Evolutionary conservation across 352 stramenopile species (phyloP).

Genomic region (Pythium sp.): DNA sequence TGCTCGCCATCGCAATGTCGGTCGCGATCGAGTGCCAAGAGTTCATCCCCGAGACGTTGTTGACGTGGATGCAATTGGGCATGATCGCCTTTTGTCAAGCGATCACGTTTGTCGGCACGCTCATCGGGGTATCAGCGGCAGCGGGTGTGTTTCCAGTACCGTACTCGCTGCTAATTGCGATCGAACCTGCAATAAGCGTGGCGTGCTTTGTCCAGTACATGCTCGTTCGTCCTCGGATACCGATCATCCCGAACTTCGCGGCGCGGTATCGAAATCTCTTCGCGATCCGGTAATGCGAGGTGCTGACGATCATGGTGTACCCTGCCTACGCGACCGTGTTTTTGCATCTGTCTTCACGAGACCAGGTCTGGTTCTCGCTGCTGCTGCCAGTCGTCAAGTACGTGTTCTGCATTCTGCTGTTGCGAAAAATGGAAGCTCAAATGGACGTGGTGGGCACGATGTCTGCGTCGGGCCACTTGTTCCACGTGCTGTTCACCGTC

Average conservation of each 20-base stretch:
- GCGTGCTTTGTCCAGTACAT: conserved; percentile 19
- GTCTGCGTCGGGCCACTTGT: conserved; percentile 22
- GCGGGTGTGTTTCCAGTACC: conserved; percentile 31
- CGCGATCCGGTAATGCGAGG: conserved; percentile 10
- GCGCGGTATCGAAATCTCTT: conserved; percentile 6
- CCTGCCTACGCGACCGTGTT: conserved; percentile 29
- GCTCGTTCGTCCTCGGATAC: background rate
- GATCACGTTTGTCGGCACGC: conserved; percentile 17
- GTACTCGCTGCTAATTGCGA: conserved; percentile 20
- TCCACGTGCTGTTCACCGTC: conserved; percentile 36
- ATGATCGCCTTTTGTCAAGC: conserved; percentile 18
- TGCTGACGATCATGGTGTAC: conserved; percentile 29
- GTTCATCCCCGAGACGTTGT: conserved; percentile 26
- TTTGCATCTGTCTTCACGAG: conserved; percentile 15
- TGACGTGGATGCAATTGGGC: conserved; percentile 19
- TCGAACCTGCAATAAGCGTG: conserved; percentile 16
- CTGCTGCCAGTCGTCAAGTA: conserved; percentile 31
- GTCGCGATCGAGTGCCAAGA: conserved; percentile 19
- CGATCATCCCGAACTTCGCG: conserved; percentile 5
- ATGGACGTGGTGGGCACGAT: conserved; percentile 25
- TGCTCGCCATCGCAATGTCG: conserved; percentile 16
- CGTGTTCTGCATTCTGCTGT: conserved; percentile 21
- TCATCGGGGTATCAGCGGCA: conserved; percentile 16
- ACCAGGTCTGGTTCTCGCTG: conserved; percentile 32
- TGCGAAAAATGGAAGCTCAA: conserved; percentile 18